These are phyloP conservation scores for Begonia fuchsioides DNA, from an alignment of 306 rosid species.

Conservation along the genomic window DNA sequence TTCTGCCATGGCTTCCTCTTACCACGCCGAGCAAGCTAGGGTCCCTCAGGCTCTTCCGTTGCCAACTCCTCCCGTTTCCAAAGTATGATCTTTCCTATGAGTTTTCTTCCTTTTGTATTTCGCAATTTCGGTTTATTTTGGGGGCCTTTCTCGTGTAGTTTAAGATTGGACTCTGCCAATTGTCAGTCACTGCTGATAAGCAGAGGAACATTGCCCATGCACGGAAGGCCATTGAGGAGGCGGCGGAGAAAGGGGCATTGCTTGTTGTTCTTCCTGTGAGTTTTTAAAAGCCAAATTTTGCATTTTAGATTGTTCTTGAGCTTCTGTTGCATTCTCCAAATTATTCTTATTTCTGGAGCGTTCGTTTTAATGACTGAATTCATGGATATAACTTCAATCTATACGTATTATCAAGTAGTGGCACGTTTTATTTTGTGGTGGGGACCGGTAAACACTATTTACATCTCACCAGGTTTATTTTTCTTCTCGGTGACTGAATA, in stretches of 20 bases:
- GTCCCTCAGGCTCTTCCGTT: conserved; percentile 58
- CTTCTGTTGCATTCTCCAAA: too few relatives aligned
- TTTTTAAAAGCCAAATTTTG: not conserved
- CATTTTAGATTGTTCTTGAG: too few relatives aligned
- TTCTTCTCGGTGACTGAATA: too few relatives aligned
- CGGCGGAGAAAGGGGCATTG: conserved; percentile 61
- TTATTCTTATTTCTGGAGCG: too few relatives aligned
- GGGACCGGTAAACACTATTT: too few relatives aligned
- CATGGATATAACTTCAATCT: too few relatives aligned
- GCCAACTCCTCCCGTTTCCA: conserved; percentile 57
- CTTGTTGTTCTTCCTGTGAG: conserved; percentile 81
- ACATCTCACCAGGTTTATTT: too few relatives aligned
- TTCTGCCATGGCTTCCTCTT: conserved; percentile 43
- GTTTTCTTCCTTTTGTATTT: not conserved
- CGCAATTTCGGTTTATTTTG: not conserved
- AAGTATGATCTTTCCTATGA: conserved; percentile 22
- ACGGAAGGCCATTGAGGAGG: conserved; percentile 65
- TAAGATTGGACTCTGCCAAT: conserved; percentile 76
- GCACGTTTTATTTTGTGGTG: too few relatives aligned
- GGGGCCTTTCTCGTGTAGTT: conserved; percentile 26
- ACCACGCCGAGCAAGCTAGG: conserved; percentile 48
- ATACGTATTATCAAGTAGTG: too few relatives aligned
- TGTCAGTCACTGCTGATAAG: conserved; percentile 69
- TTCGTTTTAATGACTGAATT: too few relatives aligned
- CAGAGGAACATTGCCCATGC: conserved; percentile 68